phyloP scores from a whole-genome alignment of 495 filamentous ascomycete genomes.

The Niebla homalea region DNA sequence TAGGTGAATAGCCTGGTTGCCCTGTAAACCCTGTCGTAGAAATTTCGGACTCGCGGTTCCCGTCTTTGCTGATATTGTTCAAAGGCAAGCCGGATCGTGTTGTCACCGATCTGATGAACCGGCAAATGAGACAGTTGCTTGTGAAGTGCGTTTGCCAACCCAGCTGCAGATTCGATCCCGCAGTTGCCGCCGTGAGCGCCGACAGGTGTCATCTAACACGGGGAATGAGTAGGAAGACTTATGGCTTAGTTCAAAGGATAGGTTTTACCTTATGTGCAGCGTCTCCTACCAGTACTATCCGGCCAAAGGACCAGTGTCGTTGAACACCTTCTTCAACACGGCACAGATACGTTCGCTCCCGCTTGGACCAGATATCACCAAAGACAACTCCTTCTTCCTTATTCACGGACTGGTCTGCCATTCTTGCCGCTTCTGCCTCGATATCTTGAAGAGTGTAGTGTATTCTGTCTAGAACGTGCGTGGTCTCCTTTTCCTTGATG shows the following conservation, averaged over 20 bases:
- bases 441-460: conserved; percentile 25
- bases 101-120: neutral
- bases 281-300: conserved; percentile 30
- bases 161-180: conserved; percentile 27
- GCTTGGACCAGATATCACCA: conserved; percentile 24
- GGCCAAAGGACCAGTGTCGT: conserved; percentile 22
- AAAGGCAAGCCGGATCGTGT: neutral
- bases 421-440: conserved; percentile 7
- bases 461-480: conserved; percentile 11
- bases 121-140: neutral
- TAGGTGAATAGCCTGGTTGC: too few relatives aligned
- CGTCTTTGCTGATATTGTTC: conserved; percentile 1
- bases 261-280: conserved; percentile 30
- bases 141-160: conserved; percentile 18
- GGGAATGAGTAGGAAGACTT: neutral
- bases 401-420: conserved; percentile 16
- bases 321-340: conserved; percentile 29
- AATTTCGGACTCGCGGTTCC: neutral
- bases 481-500: conserved; percentile 15
- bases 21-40: too few relatives aligned
- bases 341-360: conserved; percentile 13
- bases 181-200: conserved; percentile 26
- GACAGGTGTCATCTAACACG: conserved; percentile 11
- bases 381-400: conserved; percentile 21
- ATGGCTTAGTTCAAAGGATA: neutral